Percentiles rank a stretch among this genome's conserved stretches.
Conservation (phyloP, 495 filamentous ascomycete species). For the Amniculicola lignicola region DNA sequence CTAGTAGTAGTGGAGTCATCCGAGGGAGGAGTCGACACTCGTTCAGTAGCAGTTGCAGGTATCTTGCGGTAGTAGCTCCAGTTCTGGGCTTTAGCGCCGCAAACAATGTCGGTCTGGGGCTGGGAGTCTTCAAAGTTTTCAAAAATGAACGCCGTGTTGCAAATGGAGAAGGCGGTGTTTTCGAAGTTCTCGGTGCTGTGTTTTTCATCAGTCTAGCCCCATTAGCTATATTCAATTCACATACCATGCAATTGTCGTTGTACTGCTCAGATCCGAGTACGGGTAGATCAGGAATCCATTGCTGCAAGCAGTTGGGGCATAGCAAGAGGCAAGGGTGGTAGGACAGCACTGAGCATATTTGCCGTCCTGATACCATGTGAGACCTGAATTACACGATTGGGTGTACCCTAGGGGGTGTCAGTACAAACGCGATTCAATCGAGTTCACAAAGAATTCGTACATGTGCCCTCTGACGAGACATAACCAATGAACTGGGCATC, state of each 20-base stretch:
- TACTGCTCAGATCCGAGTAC: constrained; percentile 3
- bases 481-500: constrained; percentile 24
- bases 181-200: constrained; percentile 21
- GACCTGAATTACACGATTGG: constrained; percentile 10
- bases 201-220: background rate
- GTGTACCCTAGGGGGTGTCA: constrained; percentile 15
- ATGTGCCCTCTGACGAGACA: constrained; percentile 10
- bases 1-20: too few relatives aligned
- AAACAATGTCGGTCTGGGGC: constrained; percentile 24
- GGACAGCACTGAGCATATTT: constrained; percentile 30
- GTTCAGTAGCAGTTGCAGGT: constrained; percentile 12
- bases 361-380: constrained; percentile 28
- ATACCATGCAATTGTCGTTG: constrained; percentile 25
- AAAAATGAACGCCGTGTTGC: constrained; percentile 28
- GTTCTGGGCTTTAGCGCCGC: constrained; percentile 9
- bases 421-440: background rate
- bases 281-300: constrained; percentile 27
- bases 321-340: constrained; percentile 17
- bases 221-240: background rate
- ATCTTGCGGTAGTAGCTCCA: constrained; percentile 26
- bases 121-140: constrained; percentile 18
- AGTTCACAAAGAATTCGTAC: constrained; percentile 5
- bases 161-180: constrained; percentile 10
- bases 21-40: background rate
- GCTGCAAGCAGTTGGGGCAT: constrained; percentile 22